Conservation (phyloP, 2,329 filamentous ascomycete genomes). For the Pseudogymnoascus sp. region DNA sequence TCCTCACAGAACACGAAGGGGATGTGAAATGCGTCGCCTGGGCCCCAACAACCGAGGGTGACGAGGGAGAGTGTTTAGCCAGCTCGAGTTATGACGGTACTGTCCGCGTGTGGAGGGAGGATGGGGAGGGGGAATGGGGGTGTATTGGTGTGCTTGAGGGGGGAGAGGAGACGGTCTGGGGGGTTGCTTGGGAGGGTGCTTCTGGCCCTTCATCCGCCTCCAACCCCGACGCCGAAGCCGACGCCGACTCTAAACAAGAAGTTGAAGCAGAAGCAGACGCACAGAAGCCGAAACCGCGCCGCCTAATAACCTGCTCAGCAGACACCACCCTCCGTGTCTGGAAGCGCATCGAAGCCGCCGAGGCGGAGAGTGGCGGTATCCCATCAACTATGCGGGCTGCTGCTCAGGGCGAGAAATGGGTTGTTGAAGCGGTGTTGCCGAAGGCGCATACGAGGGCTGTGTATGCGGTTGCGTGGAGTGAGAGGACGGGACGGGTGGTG, state of each 20-base stretch:
- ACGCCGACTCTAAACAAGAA: constrained; percentile 16
- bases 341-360: constrained; percentile 40
- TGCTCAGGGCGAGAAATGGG: constrained; percentile 73
- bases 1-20: constrained; percentile 86
- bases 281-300: constrained; percentile 39
- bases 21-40: constrained; percentile 93
- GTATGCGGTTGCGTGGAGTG: constrained; percentile 81
- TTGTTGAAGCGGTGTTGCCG: constrained; percentile 67
- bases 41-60: constrained; percentile 64
- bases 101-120: constrained; percentile 55
- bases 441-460: constrained; percentile 68
- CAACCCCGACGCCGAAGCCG: no score
- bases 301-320: constrained; percentile 77
- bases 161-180: constrained; percentile 85
- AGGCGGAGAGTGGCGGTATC: constrained; percentile 43
- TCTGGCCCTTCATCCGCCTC: no score
- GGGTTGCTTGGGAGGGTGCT: constrained; percentile 59
- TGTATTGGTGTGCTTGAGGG: constrained; percentile 75
- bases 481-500: constrained; percentile 65
- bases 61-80: constrained; percentile 47
- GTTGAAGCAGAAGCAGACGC: constrained; percentile 23
- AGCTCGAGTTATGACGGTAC: constrained; percentile 94
- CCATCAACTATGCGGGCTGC: constrained; percentile 81
- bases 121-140: constrained; percentile 82
- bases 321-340: constrained; percentile 75